These are phyloP conservation scores for Linaria vulgaris DNA, from an alignment of 257 asterid species.

Conservation along the genomic window DNA sequence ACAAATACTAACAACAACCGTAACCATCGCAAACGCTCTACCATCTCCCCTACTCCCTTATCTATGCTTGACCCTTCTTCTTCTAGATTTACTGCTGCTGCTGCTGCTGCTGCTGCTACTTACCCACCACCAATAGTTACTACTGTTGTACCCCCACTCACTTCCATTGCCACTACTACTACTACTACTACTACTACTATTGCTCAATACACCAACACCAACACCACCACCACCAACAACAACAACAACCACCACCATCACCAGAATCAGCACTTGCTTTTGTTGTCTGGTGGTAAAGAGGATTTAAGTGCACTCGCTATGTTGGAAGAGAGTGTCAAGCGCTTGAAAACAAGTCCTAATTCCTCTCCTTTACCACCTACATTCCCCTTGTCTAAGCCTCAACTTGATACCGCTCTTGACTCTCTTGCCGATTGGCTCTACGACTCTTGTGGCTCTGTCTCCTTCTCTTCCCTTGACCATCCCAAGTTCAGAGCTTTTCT, in stretches of 20 bases:
- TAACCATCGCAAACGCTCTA: slow-evolving; percentile 22
- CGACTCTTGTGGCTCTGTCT: slow-evolving; percentile 86
- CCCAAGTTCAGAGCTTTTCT: slow-evolving; percentile 89
- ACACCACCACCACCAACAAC: slow-evolving; percentile 49
- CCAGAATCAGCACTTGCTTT: slow-evolving; percentile 52
- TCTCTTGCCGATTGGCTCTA: slow-evolving; percentile 83
- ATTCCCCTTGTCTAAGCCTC: slow-evolving; percentile 53
- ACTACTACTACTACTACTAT: slow-evolving; percentile 35
- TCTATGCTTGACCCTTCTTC: slow-evolving; percentile 69
- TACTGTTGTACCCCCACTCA: too few species aligned
- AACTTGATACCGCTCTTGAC: slow-evolving; percentile 71
- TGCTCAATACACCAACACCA: slow-evolving; percentile 39
- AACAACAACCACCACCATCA: too few species aligned
- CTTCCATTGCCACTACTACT: slow-evolving; percentile 32
- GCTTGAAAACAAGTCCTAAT: slow-evolving; percentile 85
- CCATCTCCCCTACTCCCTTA: slow-evolving; percentile 41
- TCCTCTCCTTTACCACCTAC: slow-evolving; percentile 48
- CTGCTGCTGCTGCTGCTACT: too few species aligned
- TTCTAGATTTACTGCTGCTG: slow-evolving; percentile 45
- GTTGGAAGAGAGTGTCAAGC: slow-evolving; percentile 87
- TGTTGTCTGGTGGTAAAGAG: slow-evolving; percentile 95
- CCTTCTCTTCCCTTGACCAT: slow-evolving; percentile 80
- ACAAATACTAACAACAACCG: background rate
- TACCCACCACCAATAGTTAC: slow-evolving; percentile 34
- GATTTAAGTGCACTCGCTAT: slow-evolving; percentile 87